Evolutionary conservation across 2,329 filamentous ascomycete genomes (phyloP), one percentile per base, ranked within the genome.

Genomic region (Aspergillus neotritici): DNA sequence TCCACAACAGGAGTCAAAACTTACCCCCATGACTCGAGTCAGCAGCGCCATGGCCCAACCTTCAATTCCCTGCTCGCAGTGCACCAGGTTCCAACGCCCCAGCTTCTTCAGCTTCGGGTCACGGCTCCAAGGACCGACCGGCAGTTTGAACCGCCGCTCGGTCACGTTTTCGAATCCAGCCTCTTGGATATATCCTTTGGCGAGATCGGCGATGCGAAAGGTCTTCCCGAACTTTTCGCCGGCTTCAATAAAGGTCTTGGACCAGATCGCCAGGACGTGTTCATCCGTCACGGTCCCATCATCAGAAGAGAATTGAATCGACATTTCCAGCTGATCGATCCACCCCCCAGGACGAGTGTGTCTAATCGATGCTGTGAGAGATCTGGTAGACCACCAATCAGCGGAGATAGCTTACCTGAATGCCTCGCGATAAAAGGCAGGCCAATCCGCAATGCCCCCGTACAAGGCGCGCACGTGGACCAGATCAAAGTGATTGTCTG

Each of bases 401-500:
- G 30, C 15, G 3, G 5, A 11, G 16, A 10, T 17, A 13, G 14
- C 31, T 30, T 47, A 57, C 53, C 37, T 51, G 9, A 52, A 43
- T 8, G 47, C 50, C 25, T 50, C 49, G 14, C 36, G 37, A 44
- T 58, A 58, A 34, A 59, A 56, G 11, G 32, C 41, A 10, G 50
- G 49, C 55, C 54, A 57, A 37, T 57, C 45, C 16, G 48, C 43
- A 15, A 53, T 46, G 13, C 41, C 56, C 29, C 56, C 55, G 31
- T 57, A 56, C n/a, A 60, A 28, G 4, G 47, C 40, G 28, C 57
- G 54, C 15, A 54, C 52, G 59, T 82, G 78, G 37, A 82, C 70
- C 37, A 75, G 72, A 57, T 81, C 77, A 48, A 79, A 69, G 48
- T 67, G 54, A n/a, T 47, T 44, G 37, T 65, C 53, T 0, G 70